Evolutionary conservation across 768 basidiomycete genomes (phyloP), one percentile per base, ranked within the genome.

Genomic region (Boletus rufocinnamomeus): DNA sequence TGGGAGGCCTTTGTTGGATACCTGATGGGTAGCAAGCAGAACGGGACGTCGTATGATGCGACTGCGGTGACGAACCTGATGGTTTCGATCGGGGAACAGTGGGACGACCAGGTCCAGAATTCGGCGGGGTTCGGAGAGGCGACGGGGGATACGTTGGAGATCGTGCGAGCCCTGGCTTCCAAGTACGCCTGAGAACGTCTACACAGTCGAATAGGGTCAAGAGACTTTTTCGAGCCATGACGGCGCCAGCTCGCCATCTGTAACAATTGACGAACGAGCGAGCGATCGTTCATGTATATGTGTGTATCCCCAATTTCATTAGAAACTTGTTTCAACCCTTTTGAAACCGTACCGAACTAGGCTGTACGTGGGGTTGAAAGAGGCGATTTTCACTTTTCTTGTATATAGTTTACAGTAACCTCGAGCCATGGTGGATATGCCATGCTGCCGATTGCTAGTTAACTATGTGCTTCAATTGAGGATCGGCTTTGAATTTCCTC

Each of bases 1-100:
- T 79, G 77, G 77, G 56, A 58, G 55, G 65, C 69, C 34, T 78
- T 78, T 49, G 65, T 74, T 16, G 54, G 35, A 17, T 76, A 76
- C 50, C 61, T 78, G n/a, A 69, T 34, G 40, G 62, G 52, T 9
- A 63, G 61, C 27, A 76, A 75, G 63, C 48, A 48, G 23, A 64
- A 57, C 21, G 72, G 70, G 34, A 57, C 56, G 28, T n/a, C 66
- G 59, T 78, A 74, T 34, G 68, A 78, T 34, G 59, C 62, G 30
- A 60, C 56, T 3, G 48, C 37, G 46, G 61, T 78, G 52, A 38
- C 50, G 27, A 53, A 59, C 6, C 40, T 62, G 30, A 66, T 76
- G 69, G n/a, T 78, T 6, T 59, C 37, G 14, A 71, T 78, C n/a
- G 77, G 76, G 30, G 51, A 72, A 48, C 30, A 41, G 40, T 77